Evolutionary conservation across 352 stramenopile species (phyloP).

Genomic region (Peronospora belbahrii): DNA sequence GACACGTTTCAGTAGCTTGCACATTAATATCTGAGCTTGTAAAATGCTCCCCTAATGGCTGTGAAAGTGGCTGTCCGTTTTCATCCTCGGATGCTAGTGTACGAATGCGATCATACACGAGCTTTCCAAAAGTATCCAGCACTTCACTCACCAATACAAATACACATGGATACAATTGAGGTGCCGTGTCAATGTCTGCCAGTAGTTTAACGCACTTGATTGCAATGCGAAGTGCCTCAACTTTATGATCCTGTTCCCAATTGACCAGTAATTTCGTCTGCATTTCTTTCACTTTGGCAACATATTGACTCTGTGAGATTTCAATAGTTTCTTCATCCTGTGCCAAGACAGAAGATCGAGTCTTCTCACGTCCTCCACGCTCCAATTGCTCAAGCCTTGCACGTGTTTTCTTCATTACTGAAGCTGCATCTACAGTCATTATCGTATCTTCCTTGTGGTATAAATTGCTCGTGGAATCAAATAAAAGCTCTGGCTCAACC

Average conservation of each 20-base stretch:
- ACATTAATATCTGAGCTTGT: conserved; percentile 75
- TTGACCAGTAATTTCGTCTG: conserved; percentile 48
- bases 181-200: conserved; percentile 60
- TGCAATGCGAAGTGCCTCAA: conserved; percentile 81
- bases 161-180: conserved; percentile 83
- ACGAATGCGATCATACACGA: conserved; percentile 83
- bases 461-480: conserved; percentile 25
- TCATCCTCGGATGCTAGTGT: conserved; percentile 53
- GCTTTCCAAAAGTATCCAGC: conserved; percentile 77
- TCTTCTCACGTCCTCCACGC: conserved; percentile 11
- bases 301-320: conserved; percentile 80
- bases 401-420: conserved; percentile 58
- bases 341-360: not conserved
- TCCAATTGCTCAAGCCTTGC: conserved; percentile 62
- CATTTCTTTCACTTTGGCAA: conserved; percentile 71
- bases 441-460: conserved; percentile 37
- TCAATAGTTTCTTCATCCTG: conserved; percentile 48
- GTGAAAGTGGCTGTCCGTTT: conserved; percentile 43
- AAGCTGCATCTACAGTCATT: conserved; percentile 27
- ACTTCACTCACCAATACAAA: conserved; percentile 87
- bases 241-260: conserved; percentile 85
- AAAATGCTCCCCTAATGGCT: conserved; percentile 56
- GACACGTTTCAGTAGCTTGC: conserved; percentile 86
- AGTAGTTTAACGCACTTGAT: conserved; percentile 89
- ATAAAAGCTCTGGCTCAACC: conserved; percentile 48